Base-by-base conservation (phyloP, 148 eudicot species). In the Amaranthus cruentus region DNA sequence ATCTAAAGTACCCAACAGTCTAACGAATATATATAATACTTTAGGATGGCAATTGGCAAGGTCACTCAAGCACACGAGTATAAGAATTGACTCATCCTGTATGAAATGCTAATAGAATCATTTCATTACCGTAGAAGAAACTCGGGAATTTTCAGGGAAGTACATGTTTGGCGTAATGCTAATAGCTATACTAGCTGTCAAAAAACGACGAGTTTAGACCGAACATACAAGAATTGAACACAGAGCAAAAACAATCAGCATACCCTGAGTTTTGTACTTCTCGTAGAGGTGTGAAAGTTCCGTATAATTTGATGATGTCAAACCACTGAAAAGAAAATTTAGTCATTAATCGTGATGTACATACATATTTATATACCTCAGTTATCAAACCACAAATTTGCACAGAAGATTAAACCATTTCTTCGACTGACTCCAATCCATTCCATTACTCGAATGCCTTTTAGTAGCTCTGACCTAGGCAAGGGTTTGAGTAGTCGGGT, bases 221-320 rank as follows among this genome's bases (percentile, higher is more conserved):
- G 38, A 28, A 28, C 38, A 8, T 7, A 60, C 3, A 28, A 3
- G 6, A 56, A 28, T 8, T 14, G 64, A 67, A 28, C 5, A 6
- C 4, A 73, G 11, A 55, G 47, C 12, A 51, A 65, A 72, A 71
- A 44, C 47, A 59, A 14, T 60, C 51, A 76, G 56, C 77, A 80
- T 69, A 90, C 98, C 98, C 86, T 90, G 90, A 81, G 88, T 5
- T 80, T 90, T 92, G 74, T 90, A 92, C 83, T 94, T 94, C 77
- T 86, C 97, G 59, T 94, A 94, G 43, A 94, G 6, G 0, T 91
- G 88, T 54, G 97, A 83, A 60, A 94, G 96, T 80, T 94, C 98
- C 14, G 88, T 74, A 77, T 94, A 94, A 81, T 94, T 94, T 75
- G 97, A 88, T 75, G 90, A 71, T 11, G 98, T 94, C 83, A 91